phyloP scores from a whole-genome alignment of 768 basidiomycete species.

The Psilocybe tampanensis region DNA sequence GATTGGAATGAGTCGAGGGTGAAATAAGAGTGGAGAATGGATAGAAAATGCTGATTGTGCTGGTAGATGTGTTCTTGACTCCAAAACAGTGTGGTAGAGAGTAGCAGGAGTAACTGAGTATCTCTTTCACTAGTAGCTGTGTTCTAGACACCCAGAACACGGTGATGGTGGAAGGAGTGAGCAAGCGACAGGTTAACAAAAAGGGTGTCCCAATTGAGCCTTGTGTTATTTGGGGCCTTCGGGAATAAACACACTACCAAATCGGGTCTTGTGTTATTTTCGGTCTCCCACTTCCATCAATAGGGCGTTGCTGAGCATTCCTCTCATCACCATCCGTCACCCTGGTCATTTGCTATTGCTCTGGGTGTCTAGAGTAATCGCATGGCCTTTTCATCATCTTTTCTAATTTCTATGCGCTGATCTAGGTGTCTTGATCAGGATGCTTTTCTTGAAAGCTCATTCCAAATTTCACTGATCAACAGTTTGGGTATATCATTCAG shows the following conservation, averaged over 20 bases:
- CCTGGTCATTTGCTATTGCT: background rate
- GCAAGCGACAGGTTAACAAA: background rate
- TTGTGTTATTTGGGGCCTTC: background rate
- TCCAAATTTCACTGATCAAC: background rate
- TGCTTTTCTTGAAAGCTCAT: background rate
- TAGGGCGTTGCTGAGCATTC: too few relatives aligned
- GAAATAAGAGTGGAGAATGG: too few relatives aligned
- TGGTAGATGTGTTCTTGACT: too few relatives aligned
- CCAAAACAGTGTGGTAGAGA: too few relatives aligned
- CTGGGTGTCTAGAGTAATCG: background rate
- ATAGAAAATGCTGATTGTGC: too few relatives aligned
- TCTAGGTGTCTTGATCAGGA: background rate
- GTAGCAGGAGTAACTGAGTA: too few relatives aligned
- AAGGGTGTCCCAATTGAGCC: background rate
- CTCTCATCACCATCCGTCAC: background rate
- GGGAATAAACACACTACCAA: background rate
- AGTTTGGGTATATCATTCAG: background rate
- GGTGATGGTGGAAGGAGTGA: background rate
- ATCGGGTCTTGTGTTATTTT: background rate
- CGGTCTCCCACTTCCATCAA: background rate
- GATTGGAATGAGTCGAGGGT: too few relatives aligned
- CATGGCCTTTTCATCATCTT: background rate
- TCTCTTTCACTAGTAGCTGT: background rate
- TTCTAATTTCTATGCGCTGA: background rate
- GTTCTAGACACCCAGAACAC: constrained; percentile 3